Percentiles rank a stretch among this genome's conserved stretches.
Conservation (phyloP, 192 early-diverging fungal genomes). For the Coemansia sp. region DNA sequence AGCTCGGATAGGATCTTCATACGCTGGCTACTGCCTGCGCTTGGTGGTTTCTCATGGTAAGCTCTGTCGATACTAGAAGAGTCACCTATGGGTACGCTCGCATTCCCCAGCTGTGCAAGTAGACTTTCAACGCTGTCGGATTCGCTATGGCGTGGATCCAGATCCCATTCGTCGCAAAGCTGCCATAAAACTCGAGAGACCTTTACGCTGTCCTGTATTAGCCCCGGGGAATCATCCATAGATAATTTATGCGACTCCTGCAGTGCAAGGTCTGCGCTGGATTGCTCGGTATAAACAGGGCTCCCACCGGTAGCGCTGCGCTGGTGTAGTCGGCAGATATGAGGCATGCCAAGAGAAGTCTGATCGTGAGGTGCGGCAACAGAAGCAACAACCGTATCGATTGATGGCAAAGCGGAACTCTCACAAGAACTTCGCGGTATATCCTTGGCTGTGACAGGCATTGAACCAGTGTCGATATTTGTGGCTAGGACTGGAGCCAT, state of each 20-base stretch:
- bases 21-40: conserved; percentile 52
- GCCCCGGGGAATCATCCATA: conserved; percentile 16
- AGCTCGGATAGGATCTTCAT: conserved; percentile 76
- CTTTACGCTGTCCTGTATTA: conserved; percentile 31
- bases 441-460: background rate
- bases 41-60: conserved; percentile 28
- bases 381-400: background rate
- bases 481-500: background rate
- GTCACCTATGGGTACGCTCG: conserved; percentile 21
- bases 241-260: conserved; percentile 28
- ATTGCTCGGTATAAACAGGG: conserved; percentile 5
- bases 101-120: conserved; percentile 25
- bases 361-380: conserved; percentile 5
- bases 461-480: background rate
- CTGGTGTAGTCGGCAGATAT: conserved; percentile 1
- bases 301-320: conserved; percentile 5
- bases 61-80: conserved; percentile 24
- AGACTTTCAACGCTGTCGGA: conserved; percentile 21
- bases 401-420: conserved; percentile 14
- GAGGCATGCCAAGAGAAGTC: background rate
- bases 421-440: conserved; percentile 11
- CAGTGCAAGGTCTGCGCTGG: conserved; percentile 27
- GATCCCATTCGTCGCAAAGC: conserved; percentile 56
- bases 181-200: conserved; percentile 42
- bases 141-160: conserved; percentile 39